A percentile compares a stretch with the other conserved stretches of the same genome.
phyloP scores from a whole-genome alignment of 148 eudicot species.

The Dianthus caryophyllus region DNA sequence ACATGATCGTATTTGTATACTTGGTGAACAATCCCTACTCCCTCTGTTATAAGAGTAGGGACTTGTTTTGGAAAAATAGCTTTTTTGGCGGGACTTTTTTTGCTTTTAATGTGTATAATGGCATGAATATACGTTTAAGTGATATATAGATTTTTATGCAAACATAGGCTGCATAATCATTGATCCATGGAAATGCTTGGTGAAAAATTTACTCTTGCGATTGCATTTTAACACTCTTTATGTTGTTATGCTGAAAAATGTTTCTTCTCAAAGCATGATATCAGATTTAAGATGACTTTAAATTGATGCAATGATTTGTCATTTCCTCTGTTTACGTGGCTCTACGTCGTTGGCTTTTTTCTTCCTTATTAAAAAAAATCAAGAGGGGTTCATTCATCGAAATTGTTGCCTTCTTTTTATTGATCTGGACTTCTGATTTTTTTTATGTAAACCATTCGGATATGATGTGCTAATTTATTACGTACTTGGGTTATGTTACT shows the following conservation, averaged over 20 bases:
- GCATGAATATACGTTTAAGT: neutral
- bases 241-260: neutral
- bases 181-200: neutral
- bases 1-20: neutral
- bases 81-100: neutral
- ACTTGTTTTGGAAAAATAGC: neutral
- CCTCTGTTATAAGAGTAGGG: neutral
- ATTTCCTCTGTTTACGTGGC: too few relatives aligned
- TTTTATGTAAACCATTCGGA: too few relatives aligned
- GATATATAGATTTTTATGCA: neutral
- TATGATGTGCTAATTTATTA: too few relatives aligned
- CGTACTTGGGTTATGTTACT: too few relatives aligned
- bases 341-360: too few relatives aligned
- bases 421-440: too few relatives aligned
- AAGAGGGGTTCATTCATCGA: too few relatives aligned
- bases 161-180: neutral
- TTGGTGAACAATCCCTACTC: neutral
- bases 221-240: too few relatives aligned
- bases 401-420: too few relatives aligned
- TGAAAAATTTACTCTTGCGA: neutral
- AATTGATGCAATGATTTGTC: too few relatives aligned
- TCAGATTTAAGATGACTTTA: neutral
- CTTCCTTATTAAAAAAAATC: too few relatives aligned
- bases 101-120: neutral
- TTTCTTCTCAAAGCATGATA: neutral